A percentile compares a stretch with the other conserved stretches of the same genome.
Conservation (phyloP, 495 filamentous ascomycete species). For the Rostrohypoxylon terebratum region DNA sequence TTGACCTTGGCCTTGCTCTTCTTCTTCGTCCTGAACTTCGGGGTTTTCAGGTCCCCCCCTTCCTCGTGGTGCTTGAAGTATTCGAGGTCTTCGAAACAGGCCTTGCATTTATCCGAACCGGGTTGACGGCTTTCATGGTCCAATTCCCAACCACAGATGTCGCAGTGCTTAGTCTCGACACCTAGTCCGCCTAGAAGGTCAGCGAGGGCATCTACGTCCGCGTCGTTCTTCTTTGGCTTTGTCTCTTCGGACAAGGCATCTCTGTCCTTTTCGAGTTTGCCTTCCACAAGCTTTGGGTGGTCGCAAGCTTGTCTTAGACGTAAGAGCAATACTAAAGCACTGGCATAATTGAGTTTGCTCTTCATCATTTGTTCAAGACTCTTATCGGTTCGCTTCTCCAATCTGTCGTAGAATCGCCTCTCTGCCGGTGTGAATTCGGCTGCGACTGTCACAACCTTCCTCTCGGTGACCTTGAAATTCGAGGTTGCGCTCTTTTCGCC, state of each 20-base stretch:
- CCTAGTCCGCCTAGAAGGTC: constrained; percentile 85
- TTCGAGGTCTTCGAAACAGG: constrained; percentile 76
- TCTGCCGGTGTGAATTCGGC: constrained; percentile 84
- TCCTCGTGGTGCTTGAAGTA: constrained; percentile 56
- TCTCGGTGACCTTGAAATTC: constrained; percentile 86
- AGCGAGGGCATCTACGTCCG: constrained; percentile 80
- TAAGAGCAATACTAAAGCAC: constrained; percentile 86
- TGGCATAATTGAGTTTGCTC: constrained; percentile 74
- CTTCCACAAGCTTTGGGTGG: constrained; percentile 86
- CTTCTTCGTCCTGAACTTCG: constrained; percentile 43
- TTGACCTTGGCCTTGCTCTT: constrained; percentile 59
- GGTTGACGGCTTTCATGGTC: constrained; percentile 67
- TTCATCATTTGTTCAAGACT: constrained; percentile 90
- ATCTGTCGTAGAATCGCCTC: constrained; percentile 81
- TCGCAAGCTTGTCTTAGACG: constrained; percentile 94
- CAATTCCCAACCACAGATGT: constrained; percentile 84
- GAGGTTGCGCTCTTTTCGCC: constrained; percentile 61
- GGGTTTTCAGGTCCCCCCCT: constrained; percentile 46
- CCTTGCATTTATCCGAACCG: constrained; percentile 67
- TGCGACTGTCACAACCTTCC: constrained; percentile 84
- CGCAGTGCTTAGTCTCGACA: constrained; percentile 85
- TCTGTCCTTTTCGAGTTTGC: constrained; percentile 85
- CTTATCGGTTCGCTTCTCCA: constrained; percentile 86
- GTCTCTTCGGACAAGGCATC: constrained; percentile 80
- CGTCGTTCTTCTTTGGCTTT: constrained; percentile 63